A percentile compares a stretch with the other conserved stretches of the same genome.
phyloP scores from a whole-genome alignment of 345 rosid species.

The Syzygium oleosum region DNA sequence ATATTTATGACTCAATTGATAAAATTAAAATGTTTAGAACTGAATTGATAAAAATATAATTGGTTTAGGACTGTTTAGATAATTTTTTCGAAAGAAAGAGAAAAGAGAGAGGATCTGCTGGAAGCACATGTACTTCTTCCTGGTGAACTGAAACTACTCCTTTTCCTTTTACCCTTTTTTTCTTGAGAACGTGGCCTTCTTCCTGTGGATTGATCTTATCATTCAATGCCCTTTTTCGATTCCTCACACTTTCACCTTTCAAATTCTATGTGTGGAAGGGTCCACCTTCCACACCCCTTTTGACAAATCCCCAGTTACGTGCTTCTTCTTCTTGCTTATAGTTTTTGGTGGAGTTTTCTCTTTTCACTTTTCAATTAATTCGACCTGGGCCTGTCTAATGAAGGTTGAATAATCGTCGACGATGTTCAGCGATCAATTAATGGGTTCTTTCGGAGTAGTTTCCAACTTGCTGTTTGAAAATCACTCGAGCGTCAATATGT shows the following conservation, averaged over 20 bases:
- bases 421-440: too few species aligned
- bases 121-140: neutral
- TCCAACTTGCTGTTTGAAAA: too few species aligned
- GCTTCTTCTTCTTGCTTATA: neutral
- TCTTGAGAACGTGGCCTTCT: neutral
- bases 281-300: neutral
- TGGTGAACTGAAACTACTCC: neutral
- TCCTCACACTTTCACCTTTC: neutral
- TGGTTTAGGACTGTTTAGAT: too few species aligned
- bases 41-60: too few species aligned
- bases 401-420: neutral
- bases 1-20: too few species aligned
- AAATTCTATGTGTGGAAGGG: neutral
- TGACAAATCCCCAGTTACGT: neutral
- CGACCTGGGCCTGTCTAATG: neutral
- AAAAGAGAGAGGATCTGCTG: neutral
- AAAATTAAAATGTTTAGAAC: too few species aligned
- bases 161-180: neutral
- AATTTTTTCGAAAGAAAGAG: neutral
- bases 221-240: neutral
- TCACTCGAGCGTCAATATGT: too few species aligned
- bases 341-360: neutral
- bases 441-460: too few species aligned
- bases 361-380: neutral
- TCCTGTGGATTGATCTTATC: neutral